Base-by-base conservation (phyloP, 208 protist genomes). In the Angomonas ambiguus region DNA sequence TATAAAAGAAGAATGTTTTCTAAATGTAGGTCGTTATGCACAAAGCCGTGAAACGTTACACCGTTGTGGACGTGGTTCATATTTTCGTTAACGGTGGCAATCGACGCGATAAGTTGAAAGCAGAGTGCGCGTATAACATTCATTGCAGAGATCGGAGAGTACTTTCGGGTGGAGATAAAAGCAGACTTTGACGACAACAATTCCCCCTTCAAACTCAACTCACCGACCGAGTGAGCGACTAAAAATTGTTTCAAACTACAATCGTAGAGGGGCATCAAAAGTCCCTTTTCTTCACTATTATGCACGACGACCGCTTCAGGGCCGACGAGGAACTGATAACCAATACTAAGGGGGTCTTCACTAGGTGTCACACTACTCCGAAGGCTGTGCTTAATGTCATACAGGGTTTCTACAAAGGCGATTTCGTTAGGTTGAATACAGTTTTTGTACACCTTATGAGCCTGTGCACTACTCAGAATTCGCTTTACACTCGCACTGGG, bases 11-110 rank as follows among this genome's bases (percentile, higher is more conserved):
- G 77, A 2, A 95, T 69, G 61, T 95, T 95, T 64, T 82, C 86
- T 1, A 93, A 69, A 56, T 93, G 85, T 33, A 95, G 72, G 71
- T 95, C 89, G 59, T 95, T 92, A 74, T 95, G 88, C 1, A 76
- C 82, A 69, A 81, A 94, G 38, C 85, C 88, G 8, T 33, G 63
- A 63, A 53, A 85, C 33, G 18, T 16, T 20, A 35, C 49, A n/a
- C 22, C 22, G 55, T 56, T 27, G 22, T 1, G 38, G 45, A 8
- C 2, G 65, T 94, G 88, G 24, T 75, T 76, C 16, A 94, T 53
- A 1, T 76, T 65, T 11, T 90, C 70, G 57, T 89, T 83, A 20
- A 91, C 62, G 31, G 75, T 65, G 6, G 66, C 69, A 6, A 90
- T 71, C 16, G 82, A 81, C 38, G 80, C 42, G 4, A 95, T 55